Evolutionary conservation across 768 basidiomycete genomes (phyloP), one percentile per base, ranked within the genome.

Genomic region (Russula dissimulans): DNA sequence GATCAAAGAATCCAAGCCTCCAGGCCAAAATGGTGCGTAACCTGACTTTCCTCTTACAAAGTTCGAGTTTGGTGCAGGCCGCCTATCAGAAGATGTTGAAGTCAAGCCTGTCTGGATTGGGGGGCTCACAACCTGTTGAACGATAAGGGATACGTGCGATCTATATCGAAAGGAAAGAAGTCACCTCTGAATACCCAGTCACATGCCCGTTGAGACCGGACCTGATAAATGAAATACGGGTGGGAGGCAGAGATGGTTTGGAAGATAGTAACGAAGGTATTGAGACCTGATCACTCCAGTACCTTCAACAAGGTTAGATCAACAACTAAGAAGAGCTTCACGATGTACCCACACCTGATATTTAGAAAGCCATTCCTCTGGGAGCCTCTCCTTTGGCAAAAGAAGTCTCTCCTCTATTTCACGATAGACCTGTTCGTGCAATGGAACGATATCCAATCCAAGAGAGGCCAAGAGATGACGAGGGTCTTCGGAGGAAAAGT

Each of bases 1-100:
- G 39, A 70, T 64, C 17, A 78, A 75, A 65, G 86, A 85, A 45
- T 91, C 92, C 10, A 98, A 75, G 3, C 97, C 97, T 48, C 97
- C 97, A 6, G 97, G 97, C 75, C 85, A 81, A 72, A 98, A 98
- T 1, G 97, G 97, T 9, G 95, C 83, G 73, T 95, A 84, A 46
- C 89, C 88, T 22, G 93, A 89, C 72, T 95, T 97, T 47, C 97
- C 97, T 59, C 95, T 79, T 18, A 98, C 94, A 72, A 98, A 98
- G 57, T 82, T 86, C 56, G 82, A 79, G 59, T 78, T 79, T 0
- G 87, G 81, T 14, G 85, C 91, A 8, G 94, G 95, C 3, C 90
- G 88, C 52, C 95, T 83, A 62, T 87, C 82, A 60, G 95, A 72
- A 32, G 91, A 90, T 2, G 90, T 92, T 11, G 94, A 97, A 2